Evolutionary conservation across 2,329 filamentous ascomycete species (phyloP), one percentile per base, ranked within the genome.

Genomic region (Stagonosporopsis tanaceti): DNA sequence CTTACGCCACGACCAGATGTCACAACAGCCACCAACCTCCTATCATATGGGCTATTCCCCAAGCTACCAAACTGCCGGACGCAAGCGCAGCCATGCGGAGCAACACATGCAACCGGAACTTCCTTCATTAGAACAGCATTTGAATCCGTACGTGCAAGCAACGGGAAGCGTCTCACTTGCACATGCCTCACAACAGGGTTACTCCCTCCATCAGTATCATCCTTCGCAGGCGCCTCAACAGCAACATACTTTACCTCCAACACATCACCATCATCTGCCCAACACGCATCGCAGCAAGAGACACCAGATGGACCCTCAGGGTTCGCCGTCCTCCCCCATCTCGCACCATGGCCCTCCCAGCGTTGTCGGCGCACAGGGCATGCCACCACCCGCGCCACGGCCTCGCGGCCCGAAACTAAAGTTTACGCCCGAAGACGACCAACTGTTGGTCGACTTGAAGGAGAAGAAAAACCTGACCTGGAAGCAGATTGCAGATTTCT

Each of bases 401-500:
- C 93, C 93, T 9, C 87, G 91, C 59, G 92, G 92, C 3, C 93
- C 93, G 6, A 97, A 97, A 79, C 83, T 96, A 66, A 97, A 97
- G 77, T 97, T 97, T 73, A 97, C 93, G 0, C 88, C 91, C 9
- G 93, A 96, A 76, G 93, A 97, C 73, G 93, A 97, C 76, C 88
- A 91, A 65, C 80, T 96, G 45, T 82, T 97, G 51, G 89, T 97
- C 54, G 91, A 96, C 72, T 81, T 97, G 61, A 97, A 97, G 77
- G 93, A 97, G 78, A 93, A 95, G 71, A 96, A 95, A 77, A 93
- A 92, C 72, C 82, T 97, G 73, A 96, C 93, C 4, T 97, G 93
- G 93, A 97, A 96, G 79, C 93, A 97, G 81, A 97, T 97, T 71
- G 92, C 93, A 54, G 93, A 97, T 72, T 97, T 97, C 78, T 97